phyloP scores from a whole-genome alignment of 129 eudicot genomes.

The Flaveria sonorensis region DNA sequence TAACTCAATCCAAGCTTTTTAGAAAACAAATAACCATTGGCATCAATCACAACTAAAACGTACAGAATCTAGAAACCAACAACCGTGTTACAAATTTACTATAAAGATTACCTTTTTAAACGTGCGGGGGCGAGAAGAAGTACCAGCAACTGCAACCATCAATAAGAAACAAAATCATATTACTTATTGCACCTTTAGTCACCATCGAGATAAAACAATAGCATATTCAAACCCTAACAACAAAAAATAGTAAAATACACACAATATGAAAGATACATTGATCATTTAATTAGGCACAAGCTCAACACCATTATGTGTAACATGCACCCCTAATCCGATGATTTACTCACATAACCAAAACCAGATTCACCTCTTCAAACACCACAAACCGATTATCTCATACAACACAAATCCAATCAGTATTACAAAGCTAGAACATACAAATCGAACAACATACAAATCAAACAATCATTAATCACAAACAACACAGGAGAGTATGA shows the following conservation, averaged over 20 bases:
- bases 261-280: background rate
- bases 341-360: too few relatives aligned
- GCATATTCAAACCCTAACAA: background rate
- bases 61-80: background rate
- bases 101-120: constrained; percentile 58
- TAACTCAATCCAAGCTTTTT: background rate
- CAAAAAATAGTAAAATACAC: background rate
- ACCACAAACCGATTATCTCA: too few relatives aligned
- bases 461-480: background rate
- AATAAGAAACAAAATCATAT: constrained; percentile 3
- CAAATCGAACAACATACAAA: background rate
- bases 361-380: too few relatives aligned
- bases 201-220: background rate
- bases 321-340: too few relatives aligned
- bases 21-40: background rate
- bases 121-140: constrained; percentile 85
- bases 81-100: background rate
- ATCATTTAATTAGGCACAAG: background rate
- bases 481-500: background rate
- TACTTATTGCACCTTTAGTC: background rate
- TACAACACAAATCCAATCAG: too few relatives aligned
- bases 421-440: background rate
- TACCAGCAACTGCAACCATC: constrained; percentile 70
- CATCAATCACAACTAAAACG: background rate
- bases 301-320: too few relatives aligned